phyloP scores from a whole-genome alignment of 768 basidiomycete species.

The Hericium rajendrae region DNA sequence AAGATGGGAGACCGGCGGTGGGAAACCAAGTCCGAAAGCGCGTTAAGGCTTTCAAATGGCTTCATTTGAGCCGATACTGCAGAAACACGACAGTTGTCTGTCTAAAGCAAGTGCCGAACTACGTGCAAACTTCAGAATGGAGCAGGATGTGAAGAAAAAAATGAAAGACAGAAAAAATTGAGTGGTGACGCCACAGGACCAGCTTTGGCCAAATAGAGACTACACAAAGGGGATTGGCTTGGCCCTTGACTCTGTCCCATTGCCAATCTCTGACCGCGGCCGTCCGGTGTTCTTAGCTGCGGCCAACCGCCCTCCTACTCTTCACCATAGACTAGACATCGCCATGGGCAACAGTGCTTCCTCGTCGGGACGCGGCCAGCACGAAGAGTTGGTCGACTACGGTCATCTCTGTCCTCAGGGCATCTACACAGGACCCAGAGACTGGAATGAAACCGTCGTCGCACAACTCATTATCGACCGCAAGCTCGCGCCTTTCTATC shows the following conservation, averaged over 20 bases:
- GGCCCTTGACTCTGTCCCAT: neutral
- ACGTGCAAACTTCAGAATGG: too few species aligned
- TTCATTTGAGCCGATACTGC: too few species aligned
- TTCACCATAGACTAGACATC: neutral
- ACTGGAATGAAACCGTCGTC: constrained; percentile 86
- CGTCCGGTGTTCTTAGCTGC: neutral
- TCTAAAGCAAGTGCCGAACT: too few species aligned
- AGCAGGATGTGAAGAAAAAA: neutral
- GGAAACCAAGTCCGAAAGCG: too few species aligned
- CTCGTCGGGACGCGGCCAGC: constrained; percentile 61
- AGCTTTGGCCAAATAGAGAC: neutral
- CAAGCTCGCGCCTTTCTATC: constrained; percentile 90
- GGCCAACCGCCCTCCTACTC: neutral
- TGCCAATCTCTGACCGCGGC: neutral
- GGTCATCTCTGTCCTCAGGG: constrained; percentile 76
- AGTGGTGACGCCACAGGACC: neutral
- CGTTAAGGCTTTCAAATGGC: too few species aligned
- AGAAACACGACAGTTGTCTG: too few species aligned
- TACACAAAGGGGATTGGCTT: neutral
- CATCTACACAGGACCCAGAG: constrained; percentile 73
- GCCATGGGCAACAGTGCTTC: constrained; percentile 79
- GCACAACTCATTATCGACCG: constrained; percentile 82
- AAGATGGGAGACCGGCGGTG: too few species aligned
- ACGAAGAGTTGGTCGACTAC: constrained; percentile 80
- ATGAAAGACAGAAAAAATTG: neutral